Base-by-base conservation (phyloP, 1,284 basidiomycete species). In the Rhodotorula sp. region DNA sequence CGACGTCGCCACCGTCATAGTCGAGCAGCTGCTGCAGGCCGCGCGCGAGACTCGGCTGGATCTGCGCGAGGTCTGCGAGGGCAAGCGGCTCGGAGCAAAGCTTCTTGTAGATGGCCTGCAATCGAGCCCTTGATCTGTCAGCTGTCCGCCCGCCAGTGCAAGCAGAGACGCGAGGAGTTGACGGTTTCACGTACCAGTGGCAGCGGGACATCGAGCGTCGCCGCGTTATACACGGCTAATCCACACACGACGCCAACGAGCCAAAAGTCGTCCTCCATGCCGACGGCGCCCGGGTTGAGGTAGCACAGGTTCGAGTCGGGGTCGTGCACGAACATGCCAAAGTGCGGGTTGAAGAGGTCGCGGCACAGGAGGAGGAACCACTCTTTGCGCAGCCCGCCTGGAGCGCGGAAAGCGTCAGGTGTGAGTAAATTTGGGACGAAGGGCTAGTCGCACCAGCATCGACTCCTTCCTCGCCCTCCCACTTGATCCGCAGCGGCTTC, bases 361-460 rank as follows among this genome's bases (percentile, higher is more conserved):
- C 77, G 72, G 8, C 74, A 74, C 1, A 80, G 60, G 17, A 78
- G 65, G 10, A 80, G 68, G 67, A 79, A 78, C 79, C 79, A 80
- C 53, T 80, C 79, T n/a, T 80, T 79, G 10, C 73, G 45, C 4
- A 74, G 45, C 0, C 73, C 73, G 19, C 73, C 34, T 34, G 34
- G 34, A 34, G 34, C 34, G n/a, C n/a, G n/a, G n/a, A n/a, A n/a
- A n/a, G n/a, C 5, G 34, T 34, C 34, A 34, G 34, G 34, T 34
- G 67, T 61, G 46, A 3, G 34, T 5, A 5, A 5, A 34, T 5
- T 2, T 34, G 34, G 34, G 34, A 2, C 12, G 64, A 7, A 7
- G 0, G 12, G 7, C 16, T 19, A 46, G 27, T n/a, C 59, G 48
- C 48, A 72, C 71, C 72, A 0, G 76, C 77, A 46, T 79, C 78